Conservation (phyloP, 768 basidiomycete genomes). For the Cyclocybe cylindracea region DNA sequence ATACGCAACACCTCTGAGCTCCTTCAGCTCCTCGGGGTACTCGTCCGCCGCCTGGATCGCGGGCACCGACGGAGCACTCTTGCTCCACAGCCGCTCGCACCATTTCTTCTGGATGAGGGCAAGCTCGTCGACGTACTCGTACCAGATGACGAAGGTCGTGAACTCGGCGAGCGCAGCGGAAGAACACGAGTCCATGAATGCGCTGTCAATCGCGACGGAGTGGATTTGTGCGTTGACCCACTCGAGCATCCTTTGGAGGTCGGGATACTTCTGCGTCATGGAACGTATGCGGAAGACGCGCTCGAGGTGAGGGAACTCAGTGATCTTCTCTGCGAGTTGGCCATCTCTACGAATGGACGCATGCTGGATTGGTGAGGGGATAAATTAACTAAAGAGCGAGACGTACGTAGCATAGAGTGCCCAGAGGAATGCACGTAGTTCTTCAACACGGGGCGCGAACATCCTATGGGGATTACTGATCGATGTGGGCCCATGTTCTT, state of each 20-base stretch:
- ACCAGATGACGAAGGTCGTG: constrained; percentile 27
- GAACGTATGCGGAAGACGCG: constrained; percentile 45
- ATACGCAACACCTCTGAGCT: constrained; percentile 38
- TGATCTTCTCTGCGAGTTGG: constrained; percentile 43
- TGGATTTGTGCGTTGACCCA: constrained; percentile 45
- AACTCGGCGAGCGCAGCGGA: constrained; percentile 33
- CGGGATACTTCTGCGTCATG: constrained; percentile 47
- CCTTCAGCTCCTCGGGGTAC: constrained; percentile 21
- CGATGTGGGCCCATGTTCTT: constrained; percentile 13
- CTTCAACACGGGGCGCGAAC: constrained; percentile 41
- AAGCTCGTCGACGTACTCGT: constrained; percentile 22
- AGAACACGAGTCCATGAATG: constrained; percentile 33
- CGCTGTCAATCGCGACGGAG: constrained; percentile 20
- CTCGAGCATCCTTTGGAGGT: constrained; percentile 42
- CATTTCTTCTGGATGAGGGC: constrained; percentile 26
- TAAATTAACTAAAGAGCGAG: neutral
- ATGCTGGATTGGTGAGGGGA: neutral
- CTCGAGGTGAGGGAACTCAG: constrained; percentile 38
- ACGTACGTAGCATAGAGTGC: constrained; percentile 53
- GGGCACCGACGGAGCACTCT: constrained; percentile 34
- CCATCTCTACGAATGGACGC: constrained; percentile 33
- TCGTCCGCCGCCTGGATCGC: constrained; percentile 38
- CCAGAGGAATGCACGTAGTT: constrained; percentile 56
- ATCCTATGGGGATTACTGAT: constrained; percentile 43
- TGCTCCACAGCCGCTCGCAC: constrained; percentile 28